Evolutionary conservation across 164 flowering plant species (phyloP), one percentile per base, ranked within the genome.

Genomic region (Vitis labrusca): DNA sequence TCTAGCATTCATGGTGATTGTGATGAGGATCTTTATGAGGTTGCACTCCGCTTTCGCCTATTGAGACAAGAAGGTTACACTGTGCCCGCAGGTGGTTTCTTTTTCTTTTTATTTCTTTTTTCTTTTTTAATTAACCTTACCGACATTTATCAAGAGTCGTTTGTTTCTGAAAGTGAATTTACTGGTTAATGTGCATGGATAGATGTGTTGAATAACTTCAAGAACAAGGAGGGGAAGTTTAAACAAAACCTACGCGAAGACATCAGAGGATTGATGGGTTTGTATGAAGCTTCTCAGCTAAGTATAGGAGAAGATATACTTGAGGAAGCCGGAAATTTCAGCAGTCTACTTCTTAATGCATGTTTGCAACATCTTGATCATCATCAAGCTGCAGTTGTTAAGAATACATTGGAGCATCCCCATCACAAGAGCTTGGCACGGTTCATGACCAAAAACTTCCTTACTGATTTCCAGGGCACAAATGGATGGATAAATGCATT

Each of bases 301-400:
- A 23, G 74, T 16, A 49, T 70, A 60, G 92, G 86, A 23, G 95
- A 90, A 64, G 59, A 76, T 14, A 69, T 76, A 50, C 83, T 90
- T 2, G 86, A 86, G 11, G 80, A 85, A 69, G 88, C 84, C 9
- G 63, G 44, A 48, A 57, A 66, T 0, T 83, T 85, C 17, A 71
- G 83, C 14, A n/a, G 67, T 4, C 66, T 71, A n/a, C 51, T 69
- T 37, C 88, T 87, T 8, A 57, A 56, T 44, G 76, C 70, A 27
- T 13, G 47, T 17, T 0, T 69, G 50, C 10, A 13, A 10, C 13
- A 67, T 17, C 17, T 66, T 5, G 76, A 74, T 2, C 49, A 63
- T 15, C 7, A 50, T 51, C 65, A 67, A n/a, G 83, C 82, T 27
- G 54, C 10, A 50, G 29, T 67, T 2, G 75, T 83, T 0, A 27